Evolutionary conservation across 2,329 filamentous ascomycete species (phyloP), one percentile per base, ranked within the genome.

Genomic region (Ophioceras dolichostomum): DNA sequence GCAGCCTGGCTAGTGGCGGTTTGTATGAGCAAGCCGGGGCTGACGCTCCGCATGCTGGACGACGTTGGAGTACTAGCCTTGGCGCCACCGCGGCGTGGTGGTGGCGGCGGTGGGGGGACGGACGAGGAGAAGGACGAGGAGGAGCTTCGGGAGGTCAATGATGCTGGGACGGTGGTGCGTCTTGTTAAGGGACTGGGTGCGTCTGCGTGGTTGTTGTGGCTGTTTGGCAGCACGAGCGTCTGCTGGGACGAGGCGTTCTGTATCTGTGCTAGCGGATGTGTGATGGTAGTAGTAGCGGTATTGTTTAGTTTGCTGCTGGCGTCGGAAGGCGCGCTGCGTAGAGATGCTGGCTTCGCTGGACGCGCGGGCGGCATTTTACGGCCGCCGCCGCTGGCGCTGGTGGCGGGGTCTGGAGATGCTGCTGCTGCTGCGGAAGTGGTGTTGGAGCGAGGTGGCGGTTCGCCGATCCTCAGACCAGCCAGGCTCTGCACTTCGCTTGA

Each of bases 341-440:
- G 54, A 1, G 73, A 64, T 0, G 60, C 50, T 0, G 76, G 76
- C 50, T 81, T 81, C 4, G 55, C 56, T 1, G 76, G 76, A 10
- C 69, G 66, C 8, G 71, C 73, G 1, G 73, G 73, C 5, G 67
- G 62, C 8, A 54, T 51, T 37, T 61, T 61, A 4, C 49, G 42
- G 8, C 39, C 18, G 2, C 20, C 47, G n/a, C n/a, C 45, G 7
- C 45, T 34, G 16, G 38, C 36, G 8, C 45, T 42, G 0, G 73
- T 80, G 39, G 88, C 80, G 41, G 79, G 77, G 56, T n/a, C 88
- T 89, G 41, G 74, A 26, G 22, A 12, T 12, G 22, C 8, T 26
- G 22, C 8, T 26, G 22, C 8, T 26, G 12, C 8, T 12, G 22
- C n/a, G 13, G 35, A 22, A 5, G 20, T 30, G 35, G 13, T n/a